Conservation (phyloP, 179 eudicot genomes). For the Actinidia arguta region DNA sequence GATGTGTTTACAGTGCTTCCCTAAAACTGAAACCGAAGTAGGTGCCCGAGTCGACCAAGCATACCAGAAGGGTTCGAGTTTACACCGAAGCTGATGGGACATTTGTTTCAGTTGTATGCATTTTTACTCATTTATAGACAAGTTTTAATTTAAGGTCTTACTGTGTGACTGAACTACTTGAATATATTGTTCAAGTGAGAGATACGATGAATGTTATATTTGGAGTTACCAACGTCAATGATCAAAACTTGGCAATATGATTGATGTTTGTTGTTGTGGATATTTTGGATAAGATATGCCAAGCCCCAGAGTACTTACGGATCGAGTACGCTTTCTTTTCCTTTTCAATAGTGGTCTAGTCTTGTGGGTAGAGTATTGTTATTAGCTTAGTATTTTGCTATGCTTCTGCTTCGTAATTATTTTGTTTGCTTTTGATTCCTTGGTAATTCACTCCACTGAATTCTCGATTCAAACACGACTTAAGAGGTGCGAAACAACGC, state of each 20-base stretch:
- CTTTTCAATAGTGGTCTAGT: background rate
- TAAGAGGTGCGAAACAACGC: no score
- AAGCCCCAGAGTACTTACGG: background rate
- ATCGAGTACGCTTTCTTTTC: background rate
- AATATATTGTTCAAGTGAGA: background rate
- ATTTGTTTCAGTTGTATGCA: slow-evolving; percentile 2
- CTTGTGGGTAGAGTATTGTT: background rate
- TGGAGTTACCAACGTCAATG: background rate
- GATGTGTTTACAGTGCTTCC: slow-evolving; percentile 38
- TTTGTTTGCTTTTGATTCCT: background rate
- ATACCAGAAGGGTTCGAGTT: background rate
- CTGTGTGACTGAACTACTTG: background rate
- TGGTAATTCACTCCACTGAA: no score
- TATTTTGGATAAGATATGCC: background rate
- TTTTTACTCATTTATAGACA: background rate
- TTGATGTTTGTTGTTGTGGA: background rate
- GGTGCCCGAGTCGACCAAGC: slow-evolving; percentile 3
- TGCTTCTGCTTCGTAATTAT: background rate
- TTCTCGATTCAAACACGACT: no score
- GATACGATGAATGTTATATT: background rate
- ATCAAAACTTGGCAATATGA: background rate
- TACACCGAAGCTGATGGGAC: background rate
- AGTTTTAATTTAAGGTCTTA: background rate
- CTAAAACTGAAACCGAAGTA: slow-evolving; percentile 54
- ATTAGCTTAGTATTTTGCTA: background rate